phyloP scores from a whole-genome alignment of 257 asterid species.

The Solanum pimpinellifolium region DNA sequence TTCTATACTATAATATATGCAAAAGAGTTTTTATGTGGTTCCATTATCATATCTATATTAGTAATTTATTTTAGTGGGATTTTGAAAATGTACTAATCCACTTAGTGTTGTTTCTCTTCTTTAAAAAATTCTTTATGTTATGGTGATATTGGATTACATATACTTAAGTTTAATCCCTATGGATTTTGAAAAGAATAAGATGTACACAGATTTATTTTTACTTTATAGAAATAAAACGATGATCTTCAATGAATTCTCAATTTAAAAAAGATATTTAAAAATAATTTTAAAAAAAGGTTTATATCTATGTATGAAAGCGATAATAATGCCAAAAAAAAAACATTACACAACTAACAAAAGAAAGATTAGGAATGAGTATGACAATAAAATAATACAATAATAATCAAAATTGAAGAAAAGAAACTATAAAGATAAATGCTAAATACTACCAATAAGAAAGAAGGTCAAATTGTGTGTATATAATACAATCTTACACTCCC shows the following conservation, averaged over 20 bases:
- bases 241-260: accelerated
- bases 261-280: not conserved
- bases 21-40: too few relatives aligned
- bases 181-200: not conserved
- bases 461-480: not conserved
- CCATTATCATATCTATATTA: too few relatives aligned
- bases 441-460: not conserved
- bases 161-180: too few relatives aligned
- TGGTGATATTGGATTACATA: not conserved
- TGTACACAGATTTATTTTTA: accelerated
- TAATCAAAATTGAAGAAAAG: not conserved
- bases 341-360: not conserved
- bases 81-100: not conserved
- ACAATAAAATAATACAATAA: not conserved
- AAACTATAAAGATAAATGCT: not conserved
- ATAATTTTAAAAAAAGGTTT: not conserved
- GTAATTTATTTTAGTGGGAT: not conserved
- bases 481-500: not conserved
- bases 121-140: not conserved
- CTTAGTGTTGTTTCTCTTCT: not conserved
- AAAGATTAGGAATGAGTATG: too few relatives aligned
- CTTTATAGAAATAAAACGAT: accelerated
- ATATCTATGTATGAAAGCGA: not conserved
- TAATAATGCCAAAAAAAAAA: not conserved
- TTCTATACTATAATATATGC: too few relatives aligned